phyloP scores from a whole-genome alignment of 768 basidiomycete genomes.

The Pisolithus sp. region DNA sequence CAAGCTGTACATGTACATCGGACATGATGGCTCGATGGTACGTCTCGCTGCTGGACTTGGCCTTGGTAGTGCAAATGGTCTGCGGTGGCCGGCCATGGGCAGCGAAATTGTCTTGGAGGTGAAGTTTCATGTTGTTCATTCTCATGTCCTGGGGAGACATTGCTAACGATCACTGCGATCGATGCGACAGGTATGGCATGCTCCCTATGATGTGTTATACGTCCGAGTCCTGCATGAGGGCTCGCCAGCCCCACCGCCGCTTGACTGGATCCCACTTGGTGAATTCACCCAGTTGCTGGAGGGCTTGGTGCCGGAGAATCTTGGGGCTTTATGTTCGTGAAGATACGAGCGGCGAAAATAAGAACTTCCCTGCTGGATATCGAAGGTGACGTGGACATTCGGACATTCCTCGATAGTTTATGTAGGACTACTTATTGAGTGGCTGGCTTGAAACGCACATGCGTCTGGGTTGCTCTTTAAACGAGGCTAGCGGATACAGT shows the following conservation, averaged over 20 bases:
- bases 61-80: conserved; percentile 25
- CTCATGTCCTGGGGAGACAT: not conserved
- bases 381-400: no score
- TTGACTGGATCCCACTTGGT: conserved; percentile 33
- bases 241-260: conserved; percentile 24
- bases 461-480: no score
- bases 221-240: conserved; percentile 43
- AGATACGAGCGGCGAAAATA: not conserved
- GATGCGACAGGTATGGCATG: conserved; percentile 34
- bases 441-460: no score
- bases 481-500: no score
- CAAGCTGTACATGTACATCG: conserved; percentile 38
- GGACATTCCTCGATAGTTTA: no score
- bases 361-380: no score
- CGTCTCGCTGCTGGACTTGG: conserved; percentile 36
- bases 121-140: conserved; percentile 3
- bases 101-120: conserved; percentile 44
- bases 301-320: conserved; percentile 29
- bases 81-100: conserved; percentile 45
- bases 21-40: conserved; percentile 44
- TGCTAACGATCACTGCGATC: not conserved
- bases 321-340: conserved; percentile 18
- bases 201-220: conserved; percentile 17
- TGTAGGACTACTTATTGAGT: no score
- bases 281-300: conserved; percentile 30